Evolutionary conservation across 169 alveolate genomes (phyloP).

Genomic region (Cryptosporidium meleagridis): DNA sequence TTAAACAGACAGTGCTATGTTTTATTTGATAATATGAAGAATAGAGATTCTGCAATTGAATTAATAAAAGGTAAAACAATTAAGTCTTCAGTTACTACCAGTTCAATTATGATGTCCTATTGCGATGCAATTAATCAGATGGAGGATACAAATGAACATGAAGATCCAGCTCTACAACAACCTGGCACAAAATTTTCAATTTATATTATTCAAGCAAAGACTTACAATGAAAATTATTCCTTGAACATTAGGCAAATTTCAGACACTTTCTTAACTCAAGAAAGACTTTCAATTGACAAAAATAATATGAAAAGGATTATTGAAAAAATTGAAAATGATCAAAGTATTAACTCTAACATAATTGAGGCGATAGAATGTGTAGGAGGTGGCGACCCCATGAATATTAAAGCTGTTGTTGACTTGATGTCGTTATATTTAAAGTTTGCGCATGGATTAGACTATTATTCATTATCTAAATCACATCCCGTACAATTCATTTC

Average conservation of each 20-base stretch:
- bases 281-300: constrained; percentile 27
- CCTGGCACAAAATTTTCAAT: constrained; percentile 15
- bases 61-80: constrained; percentile 61
- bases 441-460: constrained; percentile 67
- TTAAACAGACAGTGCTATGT: constrained; percentile 57
- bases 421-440: constrained; percentile 15
- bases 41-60: constrained; percentile 46
- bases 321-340: constrained; percentile 41
- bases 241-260: constrained; percentile 20
- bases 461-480: constrained; percentile 24
- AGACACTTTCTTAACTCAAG: constrained; percentile 15
- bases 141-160: not conserved
- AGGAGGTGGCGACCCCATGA: not conserved
- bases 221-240: not conserved
- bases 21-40: constrained; percentile 34
- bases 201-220: constrained; percentile 49
- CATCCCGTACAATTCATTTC: not conserved
- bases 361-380: not conserved
- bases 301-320: constrained; percentile 33
- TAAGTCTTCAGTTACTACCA: constrained; percentile 36
- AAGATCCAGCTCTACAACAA: not conserved
- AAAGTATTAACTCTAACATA: not conserved
- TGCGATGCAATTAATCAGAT: not conserved
- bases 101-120: not conserved
- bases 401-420: constrained; percentile 10